Conservation (phyloP, 2,329 filamentous ascomycete genomes). For the Paecilomyces niveus region DNA sequence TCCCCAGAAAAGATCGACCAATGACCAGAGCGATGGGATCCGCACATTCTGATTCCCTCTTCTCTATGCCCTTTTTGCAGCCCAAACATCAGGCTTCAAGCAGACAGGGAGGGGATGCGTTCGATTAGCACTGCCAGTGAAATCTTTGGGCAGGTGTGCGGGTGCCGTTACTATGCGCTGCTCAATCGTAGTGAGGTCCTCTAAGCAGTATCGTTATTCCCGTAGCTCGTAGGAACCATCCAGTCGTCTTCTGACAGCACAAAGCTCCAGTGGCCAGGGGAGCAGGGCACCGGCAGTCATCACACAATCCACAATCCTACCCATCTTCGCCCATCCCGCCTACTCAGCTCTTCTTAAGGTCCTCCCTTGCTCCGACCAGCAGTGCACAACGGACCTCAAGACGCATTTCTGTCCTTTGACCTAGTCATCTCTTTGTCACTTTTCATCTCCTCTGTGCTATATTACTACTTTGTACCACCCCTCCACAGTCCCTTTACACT, state of each 20-base stretch:
- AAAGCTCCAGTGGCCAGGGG: not conserved
- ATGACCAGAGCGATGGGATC: conserved; percentile 2
- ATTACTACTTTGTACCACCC: not conserved
- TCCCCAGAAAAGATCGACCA: conserved; percentile 1
- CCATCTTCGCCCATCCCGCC: not conserved
- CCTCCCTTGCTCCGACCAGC: not conserved
- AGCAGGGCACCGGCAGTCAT: not conserved
- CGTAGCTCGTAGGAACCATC: not conserved
- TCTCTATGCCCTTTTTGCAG: not conserved
- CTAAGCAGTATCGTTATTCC: not conserved
- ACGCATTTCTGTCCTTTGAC: not conserved
- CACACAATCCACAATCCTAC: not conserved
- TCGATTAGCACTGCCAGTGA: not conserved
- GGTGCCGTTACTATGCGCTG: not conserved
- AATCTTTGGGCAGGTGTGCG: not conserved
- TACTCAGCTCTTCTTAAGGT: not conserved
- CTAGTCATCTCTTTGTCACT: not conserved
- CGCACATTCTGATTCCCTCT: not conserved
- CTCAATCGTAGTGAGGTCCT: not conserved
- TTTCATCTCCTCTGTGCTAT: not conserved
- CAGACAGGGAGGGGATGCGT: not conserved
- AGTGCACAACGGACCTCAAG: not conserved
- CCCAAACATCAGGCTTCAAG: not conserved
- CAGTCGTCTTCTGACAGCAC: not conserved
- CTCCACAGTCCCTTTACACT: not conserved